A percentile compares a stretch with the other conserved stretches of the same genome.
Conservation (phyloP, 1,284 basidiomycete genomes). For the Lignosus rhinocerotis region DNA sequence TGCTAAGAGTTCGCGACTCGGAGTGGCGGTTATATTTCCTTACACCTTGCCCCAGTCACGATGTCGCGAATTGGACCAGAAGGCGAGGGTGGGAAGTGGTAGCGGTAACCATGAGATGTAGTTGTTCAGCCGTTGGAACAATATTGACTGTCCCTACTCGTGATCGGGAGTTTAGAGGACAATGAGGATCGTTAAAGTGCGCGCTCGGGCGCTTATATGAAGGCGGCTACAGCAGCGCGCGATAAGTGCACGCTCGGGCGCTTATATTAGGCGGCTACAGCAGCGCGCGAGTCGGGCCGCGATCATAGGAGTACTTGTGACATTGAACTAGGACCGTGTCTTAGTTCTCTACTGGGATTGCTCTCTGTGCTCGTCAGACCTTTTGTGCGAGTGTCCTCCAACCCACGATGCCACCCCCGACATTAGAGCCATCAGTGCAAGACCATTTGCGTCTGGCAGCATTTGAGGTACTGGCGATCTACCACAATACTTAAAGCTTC, state of each 20-base stretch:
- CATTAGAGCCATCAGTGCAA: constrained; percentile 31
- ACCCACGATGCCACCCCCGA: background rate
- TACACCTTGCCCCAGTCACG: constrained; percentile 26
- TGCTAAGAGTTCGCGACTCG: too few relatives aligned
- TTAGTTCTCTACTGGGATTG: too few relatives aligned
- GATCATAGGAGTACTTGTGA: too few relatives aligned
- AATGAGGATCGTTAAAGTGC: background rate
- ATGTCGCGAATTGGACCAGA: constrained; percentile 32
- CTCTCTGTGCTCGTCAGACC: background rate
- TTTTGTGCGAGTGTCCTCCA: background rate
- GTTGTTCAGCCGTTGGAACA: background rate
- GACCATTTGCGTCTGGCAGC: constrained; percentile 31
- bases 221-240: too few relatives aligned
- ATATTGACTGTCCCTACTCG: too few relatives aligned
- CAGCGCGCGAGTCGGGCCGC: too few relatives aligned
- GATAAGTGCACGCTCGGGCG: background rate
- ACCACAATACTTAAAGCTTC: background rate
- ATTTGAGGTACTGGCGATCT: constrained; percentile 29
- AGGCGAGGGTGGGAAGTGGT: background rate
- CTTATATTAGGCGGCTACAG: too few relatives aligned
- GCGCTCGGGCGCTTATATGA: background rate
- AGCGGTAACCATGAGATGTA: background rate
- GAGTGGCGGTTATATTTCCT: background rate
- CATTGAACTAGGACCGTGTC: too few relatives aligned
- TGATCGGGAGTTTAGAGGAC: too few relatives aligned